Evolutionary conservation across 106 monocot species (phyloP), one percentile per base, ranked within the genome.

Genomic region (Phalaenopsis aphrodite): DNA sequence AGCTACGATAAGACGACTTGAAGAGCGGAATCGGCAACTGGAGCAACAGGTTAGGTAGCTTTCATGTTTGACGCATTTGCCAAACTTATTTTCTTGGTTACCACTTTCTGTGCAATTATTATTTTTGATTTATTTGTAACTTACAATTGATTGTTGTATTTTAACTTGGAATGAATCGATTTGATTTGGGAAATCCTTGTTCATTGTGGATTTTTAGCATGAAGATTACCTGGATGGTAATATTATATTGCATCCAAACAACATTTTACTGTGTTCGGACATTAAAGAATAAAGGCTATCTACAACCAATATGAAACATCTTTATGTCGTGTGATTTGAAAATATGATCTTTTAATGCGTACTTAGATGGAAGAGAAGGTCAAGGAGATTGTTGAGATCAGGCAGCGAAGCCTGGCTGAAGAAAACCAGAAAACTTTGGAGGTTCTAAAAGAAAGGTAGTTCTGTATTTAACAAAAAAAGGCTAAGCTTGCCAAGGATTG

Each of bases 321-420:
- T 38, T 69, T 38, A 69, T 69, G 24, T 15, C 39, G n/a, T 69
- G 69, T 39, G 14, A 69, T 69, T 69, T 73, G 24, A 58, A 38
- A 30, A 24, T 37, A 3, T 83, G 46, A 78, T 41, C 68, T 46
- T 18, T 65, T 21, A 73, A 80, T 78, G 79, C 58, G n/a, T 41
- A 38, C 76, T 78, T 83, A 98, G 97, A 98, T 98, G 97, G 97
- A 98, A 79, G 97, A 98, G 82, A 98, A 98, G 85, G 94, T 98
- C 42, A 92, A 90, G 73, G 97, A 98, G 82, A 86, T 98, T 81
- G 97, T 98, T 82, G 97, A 98, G 80, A 98, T 98, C 66, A 92
- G 90, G 77, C 97, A 98, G 76, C 90, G 97, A 30, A 98, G 88
- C 78, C 82, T 98, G 42, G 92, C 97, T 42, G 97, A 98, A 86